Percentiles rank a stretch among this genome's conserved stretches.
Conservation (phyloP, 2,329 filamentous ascomycete species). For the Verticillium tricorpus region DNA sequence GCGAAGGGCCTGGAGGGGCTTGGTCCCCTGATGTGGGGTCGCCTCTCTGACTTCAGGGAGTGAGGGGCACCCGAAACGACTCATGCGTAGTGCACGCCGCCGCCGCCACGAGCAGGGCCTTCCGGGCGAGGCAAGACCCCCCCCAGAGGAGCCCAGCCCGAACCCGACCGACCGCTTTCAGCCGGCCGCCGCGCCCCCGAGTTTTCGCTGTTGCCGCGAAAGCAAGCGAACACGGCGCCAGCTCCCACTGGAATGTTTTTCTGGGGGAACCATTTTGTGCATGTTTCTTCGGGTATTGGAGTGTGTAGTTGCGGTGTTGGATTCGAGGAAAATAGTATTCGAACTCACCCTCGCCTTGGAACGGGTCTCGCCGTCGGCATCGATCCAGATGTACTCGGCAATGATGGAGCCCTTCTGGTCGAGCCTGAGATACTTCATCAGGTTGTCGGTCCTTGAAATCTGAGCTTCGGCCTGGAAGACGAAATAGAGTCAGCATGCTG, state of each 20-base stretch:
- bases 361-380: conserved; percentile 74
- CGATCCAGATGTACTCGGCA: conserved; percentile 97
- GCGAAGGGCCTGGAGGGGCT: background rate
- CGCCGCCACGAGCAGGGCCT: background rate
- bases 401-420: conserved; percentile 86
- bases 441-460: conserved; percentile 41
- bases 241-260: background rate
- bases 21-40: background rate
- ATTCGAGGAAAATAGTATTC: background rate
- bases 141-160: background rate
- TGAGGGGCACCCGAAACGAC: background rate
- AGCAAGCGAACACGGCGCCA: background rate
- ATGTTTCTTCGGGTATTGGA: background rate
- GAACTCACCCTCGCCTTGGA: conserved; percentile 91
- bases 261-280: background rate
- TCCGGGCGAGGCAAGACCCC: background rate
- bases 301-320: background rate
- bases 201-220: background rate
- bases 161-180: background rate
- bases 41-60: background rate
- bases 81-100: background rate
- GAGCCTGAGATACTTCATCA: conserved; percentile 87
- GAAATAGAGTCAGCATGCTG: background rate
- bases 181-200: background rate
- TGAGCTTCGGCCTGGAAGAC: background rate